Evolutionary conservation across 352 stramenopile genomes (phyloP).

Genomic region (Pythium scleroteichum): DNA sequence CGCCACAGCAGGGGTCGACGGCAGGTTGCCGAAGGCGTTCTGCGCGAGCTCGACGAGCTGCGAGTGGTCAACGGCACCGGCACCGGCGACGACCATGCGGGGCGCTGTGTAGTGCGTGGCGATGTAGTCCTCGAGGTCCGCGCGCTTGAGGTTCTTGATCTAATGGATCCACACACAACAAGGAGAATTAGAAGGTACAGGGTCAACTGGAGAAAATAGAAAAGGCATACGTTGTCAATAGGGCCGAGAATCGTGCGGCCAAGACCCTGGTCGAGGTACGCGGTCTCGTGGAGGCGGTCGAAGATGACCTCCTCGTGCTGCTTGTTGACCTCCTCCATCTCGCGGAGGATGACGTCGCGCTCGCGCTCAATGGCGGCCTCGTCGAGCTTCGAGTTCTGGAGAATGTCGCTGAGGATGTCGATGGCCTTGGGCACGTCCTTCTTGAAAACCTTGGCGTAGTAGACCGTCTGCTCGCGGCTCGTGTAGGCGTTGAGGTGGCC

Average conservation of each 20-base stretch:
- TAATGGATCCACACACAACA: conserved; percentile 21
- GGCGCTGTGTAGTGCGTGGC: conserved; percentile 99
- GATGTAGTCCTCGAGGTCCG: conserved; percentile 97
- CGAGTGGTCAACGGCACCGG: conserved; percentile 96
- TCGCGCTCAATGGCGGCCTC: conserved; percentile 95
- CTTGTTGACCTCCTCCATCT: conserved; percentile 99
- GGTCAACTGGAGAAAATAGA: not conserved
- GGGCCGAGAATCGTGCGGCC: conserved; percentile 99
- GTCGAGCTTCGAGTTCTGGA: conserved; percentile 98
- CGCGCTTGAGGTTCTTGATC: conserved; percentile 92
- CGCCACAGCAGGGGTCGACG: conserved; percentile 69
- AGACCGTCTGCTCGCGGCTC: conserved; percentile 99
- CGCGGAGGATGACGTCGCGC: conserved; percentile 98
- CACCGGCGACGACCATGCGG: conserved; percentile 98
- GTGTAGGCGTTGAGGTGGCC: conserved; percentile 99
- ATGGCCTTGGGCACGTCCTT: conserved; percentile 97
- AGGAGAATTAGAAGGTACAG: too few relatives aligned
- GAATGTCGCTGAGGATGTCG: conserved; percentile 99
- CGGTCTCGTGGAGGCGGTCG: conserved; percentile 99
- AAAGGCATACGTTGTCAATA: conserved; percentile 95
- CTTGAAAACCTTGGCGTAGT: conserved; percentile 99
- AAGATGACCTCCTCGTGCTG: conserved; percentile 98
- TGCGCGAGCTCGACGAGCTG: conserved; percentile 97
- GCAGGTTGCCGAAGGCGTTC: conserved; percentile 96
- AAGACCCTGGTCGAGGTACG: conserved; percentile 97